phyloP scores from a whole-genome alignment of 768 basidiomycete genomes.

The Kwoniella bestiolae region DNA sequence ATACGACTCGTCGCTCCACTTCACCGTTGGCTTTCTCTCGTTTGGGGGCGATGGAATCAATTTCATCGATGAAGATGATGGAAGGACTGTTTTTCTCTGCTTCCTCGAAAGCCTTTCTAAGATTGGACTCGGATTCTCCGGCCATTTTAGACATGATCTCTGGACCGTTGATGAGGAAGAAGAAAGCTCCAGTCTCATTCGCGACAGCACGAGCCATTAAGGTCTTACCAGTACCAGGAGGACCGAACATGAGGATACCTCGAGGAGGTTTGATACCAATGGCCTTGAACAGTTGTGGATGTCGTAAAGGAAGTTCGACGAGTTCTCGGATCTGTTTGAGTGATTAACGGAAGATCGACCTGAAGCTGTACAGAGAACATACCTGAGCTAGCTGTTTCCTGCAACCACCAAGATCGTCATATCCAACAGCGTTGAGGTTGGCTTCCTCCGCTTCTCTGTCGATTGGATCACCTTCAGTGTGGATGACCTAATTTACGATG shows the following conservation, averaged over 20 bases:
- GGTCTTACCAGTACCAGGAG: slow-evolving; percentile 99
- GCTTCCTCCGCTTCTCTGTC: slow-evolving; percentile 99
- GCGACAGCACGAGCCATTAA: slow-evolving; percentile 99
- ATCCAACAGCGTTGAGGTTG: slow-evolving; percentile 94
- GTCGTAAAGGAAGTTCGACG: slow-evolving; percentile 94
- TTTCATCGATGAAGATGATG: slow-evolving; percentile 97
- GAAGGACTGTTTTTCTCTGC: slow-evolving; percentile 99
- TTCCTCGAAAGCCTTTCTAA: slow-evolving; percentile 98
- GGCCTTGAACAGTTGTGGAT: slow-evolving; percentile 99
- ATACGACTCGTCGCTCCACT: slow-evolving; percentile 98
- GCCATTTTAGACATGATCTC: slow-evolving; percentile 99
- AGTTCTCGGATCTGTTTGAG: slow-evolving; percentile 95
- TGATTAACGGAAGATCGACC: no score
- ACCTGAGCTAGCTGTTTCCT: slow-evolving; percentile 97
- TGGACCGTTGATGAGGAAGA: slow-evolving; percentile 99
- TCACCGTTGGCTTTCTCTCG: slow-evolving; percentile 99
- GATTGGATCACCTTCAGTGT: slow-evolving; percentile 91
- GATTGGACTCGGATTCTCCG: slow-evolving; percentile 95
- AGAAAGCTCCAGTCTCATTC: slow-evolving; percentile 99
- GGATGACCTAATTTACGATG: slow-evolving; percentile 37
- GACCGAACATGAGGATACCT: slow-evolving; percentile 97
- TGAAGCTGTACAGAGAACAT: no score
- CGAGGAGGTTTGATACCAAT: slow-evolving; percentile 99
- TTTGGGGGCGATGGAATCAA: slow-evolving; percentile 98
- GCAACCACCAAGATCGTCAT: slow-evolving; percentile 99